phyloP scores from a whole-genome alignment of 768 basidiomycete species.

The Lentinula sp. region DNA sequence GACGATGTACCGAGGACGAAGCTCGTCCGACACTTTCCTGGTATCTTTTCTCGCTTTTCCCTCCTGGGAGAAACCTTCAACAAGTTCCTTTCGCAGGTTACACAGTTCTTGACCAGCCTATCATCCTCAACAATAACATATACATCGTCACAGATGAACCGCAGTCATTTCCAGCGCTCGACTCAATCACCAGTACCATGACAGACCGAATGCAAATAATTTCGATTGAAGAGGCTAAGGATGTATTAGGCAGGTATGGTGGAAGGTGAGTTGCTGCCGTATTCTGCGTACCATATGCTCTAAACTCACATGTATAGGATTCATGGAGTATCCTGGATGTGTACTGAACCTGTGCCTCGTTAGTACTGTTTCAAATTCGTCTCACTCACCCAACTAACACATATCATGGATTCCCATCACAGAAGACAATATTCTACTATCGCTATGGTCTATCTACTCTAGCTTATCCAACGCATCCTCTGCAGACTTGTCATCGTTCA shows the following conservation, averaged over 20 bases:
- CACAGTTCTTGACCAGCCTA: slow-evolving; percentile 79
- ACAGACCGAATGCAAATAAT: slow-evolving; percentile 58
- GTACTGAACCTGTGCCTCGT: slow-evolving; percentile 48
- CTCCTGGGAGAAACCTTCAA: background rate
- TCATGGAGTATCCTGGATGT: slow-evolving; percentile 65
- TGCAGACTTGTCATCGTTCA: slow-evolving; percentile 23
- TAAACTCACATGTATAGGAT: slow-evolving; percentile 32
- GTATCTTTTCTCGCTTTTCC: slow-evolving; percentile 26
- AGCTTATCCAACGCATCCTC: slow-evolving; percentile 46
- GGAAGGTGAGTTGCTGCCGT: slow-evolving; percentile 33
- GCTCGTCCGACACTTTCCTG: slow-evolving; percentile 61
- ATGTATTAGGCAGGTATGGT: slow-evolving; percentile 44
- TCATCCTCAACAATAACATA: slow-evolving; percentile 64
- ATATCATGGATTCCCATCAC: slow-evolving; percentile 9
- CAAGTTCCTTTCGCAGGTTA: slow-evolving; percentile 46
- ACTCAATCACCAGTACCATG: slow-evolving; percentile 35
- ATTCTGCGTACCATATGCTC: background rate
- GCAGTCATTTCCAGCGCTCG: slow-evolving; percentile 50
- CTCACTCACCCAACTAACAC: background rate
- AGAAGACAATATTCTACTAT: slow-evolving; percentile 69
- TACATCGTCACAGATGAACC: slow-evolving; percentile 70
- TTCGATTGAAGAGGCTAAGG: slow-evolving; percentile 40
- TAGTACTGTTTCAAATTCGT: slow-evolving; percentile 15
- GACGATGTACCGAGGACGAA: slow-evolving; percentile 47
- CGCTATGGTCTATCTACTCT: slow-evolving; percentile 74